A percentile compares a stretch with the other conserved stretches of the same genome.
These are phyloP conservation scores for Lecanosticta acicola DNA, from an alignment of 2,329 filamentous ascomycete genomes.

Conservation along the genomic window DNA sequence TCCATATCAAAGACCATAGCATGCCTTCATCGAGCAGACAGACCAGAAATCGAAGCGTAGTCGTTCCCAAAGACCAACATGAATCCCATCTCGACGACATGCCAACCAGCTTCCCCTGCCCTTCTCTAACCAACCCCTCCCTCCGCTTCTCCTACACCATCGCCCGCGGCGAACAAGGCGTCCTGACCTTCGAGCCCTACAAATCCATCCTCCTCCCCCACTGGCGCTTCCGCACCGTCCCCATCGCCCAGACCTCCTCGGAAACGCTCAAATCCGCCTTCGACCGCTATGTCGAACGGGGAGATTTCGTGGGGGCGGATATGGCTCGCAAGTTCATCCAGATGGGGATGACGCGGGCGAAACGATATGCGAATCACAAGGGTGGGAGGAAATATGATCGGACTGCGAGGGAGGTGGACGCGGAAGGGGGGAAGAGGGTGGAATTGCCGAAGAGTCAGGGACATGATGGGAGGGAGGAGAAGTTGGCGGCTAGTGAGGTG, in stretches of 20 bases:
- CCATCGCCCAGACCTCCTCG: constrained; percentile 49
- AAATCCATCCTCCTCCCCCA: constrained; percentile 54
- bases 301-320: constrained; percentile 60
- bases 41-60: background rate
- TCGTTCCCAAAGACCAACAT: background rate
- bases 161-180: constrained; percentile 55
- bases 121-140: constrained; percentile 25
- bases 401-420: constrained; percentile 29
- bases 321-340: constrained; percentile 61
- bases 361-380: constrained; percentile 21
- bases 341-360: constrained; percentile 60
- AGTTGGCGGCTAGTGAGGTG: constrained; percentile 45
- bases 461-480: constrained; percentile 47
- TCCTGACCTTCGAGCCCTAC: constrained; percentile 59
- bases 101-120: constrained; percentile 16
- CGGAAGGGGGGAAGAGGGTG: constrained; percentile 21
- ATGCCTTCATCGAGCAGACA: too few species aligned
- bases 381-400: constrained; percentile 53
- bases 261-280: constrained; percentile 48
- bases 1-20: too few species aligned
- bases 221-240: constrained; percentile 54
- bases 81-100: background rate
- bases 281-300: constrained; percentile 44
- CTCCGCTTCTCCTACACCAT: constrained; percentile 52
- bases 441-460: constrained; percentile 42